Evolutionary conservation across 2,329 filamentous ascomycete genomes (phyloP).

Genomic region (Pseudopithomyces chartarum): DNA sequence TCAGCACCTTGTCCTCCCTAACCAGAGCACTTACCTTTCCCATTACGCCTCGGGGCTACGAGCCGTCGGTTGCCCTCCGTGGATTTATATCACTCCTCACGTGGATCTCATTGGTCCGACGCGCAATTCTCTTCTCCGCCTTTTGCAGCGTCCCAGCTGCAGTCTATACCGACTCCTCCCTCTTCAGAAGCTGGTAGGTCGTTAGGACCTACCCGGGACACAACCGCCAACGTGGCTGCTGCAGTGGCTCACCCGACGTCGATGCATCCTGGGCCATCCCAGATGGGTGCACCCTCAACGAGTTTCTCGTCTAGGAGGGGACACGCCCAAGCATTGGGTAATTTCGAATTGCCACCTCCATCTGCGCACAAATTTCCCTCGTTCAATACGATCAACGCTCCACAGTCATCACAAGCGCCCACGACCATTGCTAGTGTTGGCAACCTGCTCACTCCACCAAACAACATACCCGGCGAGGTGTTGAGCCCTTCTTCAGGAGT

Average conservation of each 20-base stretch:
- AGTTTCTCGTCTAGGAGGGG: conserved; percentile 74
- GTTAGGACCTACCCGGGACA: conserved; percentile 46
- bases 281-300: conserved; percentile 61
- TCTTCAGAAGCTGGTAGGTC: conserved; percentile 49
- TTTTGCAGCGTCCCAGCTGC: conserved; percentile 46
- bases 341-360: conserved; percentile 68
- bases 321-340: conserved; percentile 70
- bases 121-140: conserved; percentile 43
- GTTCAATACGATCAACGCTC: conserved; percentile 45
- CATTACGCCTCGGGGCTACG: conserved; percentile 37
- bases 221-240: conserved; percentile 66
- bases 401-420: conserved; percentile 54
- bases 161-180: conserved; percentile 48
- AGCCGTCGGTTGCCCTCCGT: conserved; percentile 50
- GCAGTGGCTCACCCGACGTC: conserved; percentile 64
- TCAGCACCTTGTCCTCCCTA: conserved; percentile 40
- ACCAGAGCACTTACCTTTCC: conserved; percentile 32
- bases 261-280: conserved; percentile 67
- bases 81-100: conserved; percentile 55
- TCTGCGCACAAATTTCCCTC: conserved; percentile 61
- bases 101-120: conserved; percentile 56
- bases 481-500: conserved; percentile 66
- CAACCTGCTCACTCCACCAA: conserved; percentile 66
- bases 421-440: conserved; percentile 59
- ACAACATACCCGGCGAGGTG: conserved; percentile 64